These are phyloP conservation scores for Termitomyces sp. DNA, from an alignment of 768 basidiomycete species.

Conservation along the genomic window DNA sequence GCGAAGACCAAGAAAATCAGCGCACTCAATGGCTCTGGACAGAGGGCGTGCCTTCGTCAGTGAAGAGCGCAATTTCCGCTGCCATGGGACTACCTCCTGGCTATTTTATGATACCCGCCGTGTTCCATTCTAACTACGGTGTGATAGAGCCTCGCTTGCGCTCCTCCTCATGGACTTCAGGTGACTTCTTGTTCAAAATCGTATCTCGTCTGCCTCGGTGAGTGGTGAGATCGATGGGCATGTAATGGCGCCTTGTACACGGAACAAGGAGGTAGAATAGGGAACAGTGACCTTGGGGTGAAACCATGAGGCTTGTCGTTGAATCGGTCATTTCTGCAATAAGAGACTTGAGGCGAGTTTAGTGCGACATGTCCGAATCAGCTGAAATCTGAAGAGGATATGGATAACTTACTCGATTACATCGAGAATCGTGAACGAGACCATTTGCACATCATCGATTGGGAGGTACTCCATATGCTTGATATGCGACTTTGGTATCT, in stretches of 20 bases:
- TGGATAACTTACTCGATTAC: conserved; percentile 73
- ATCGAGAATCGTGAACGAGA: conserved; percentile 87
- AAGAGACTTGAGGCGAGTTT: conserved; percentile 84
- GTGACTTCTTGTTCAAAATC: conserved; percentile 75
- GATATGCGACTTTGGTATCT: conserved; percentile 84
- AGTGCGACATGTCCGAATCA: too few species aligned
- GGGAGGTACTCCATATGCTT: conserved; percentile 81
- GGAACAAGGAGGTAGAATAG: conserved; percentile 82
- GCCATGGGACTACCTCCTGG: conserved; percentile 78
- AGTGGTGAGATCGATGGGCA: conserved; percentile 68
- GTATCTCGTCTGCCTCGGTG: conserved; percentile 67
- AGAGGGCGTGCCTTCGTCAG: conserved; percentile 82
- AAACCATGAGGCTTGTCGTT: conserved; percentile 53
- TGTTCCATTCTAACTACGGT: conserved; percentile 63
- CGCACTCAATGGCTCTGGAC: conserved; percentile 91
- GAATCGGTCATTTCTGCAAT: conserved; percentile 62
- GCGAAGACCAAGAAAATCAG: conserved; percentile 77
- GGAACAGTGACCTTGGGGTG: conserved; percentile 77
- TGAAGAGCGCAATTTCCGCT: conserved; percentile 78
- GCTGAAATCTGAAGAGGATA: not conserved
- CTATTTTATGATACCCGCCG: conserved; percentile 60
- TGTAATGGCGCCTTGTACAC: conserved; percentile 82
- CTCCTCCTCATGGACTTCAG: conserved; percentile 59
- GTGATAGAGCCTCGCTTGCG: conserved; percentile 73
- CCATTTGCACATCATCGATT: conserved; percentile 90